phyloP scores from a whole-genome alignment of 768 basidiomycete genomes.

The Mycena pura region DNA sequence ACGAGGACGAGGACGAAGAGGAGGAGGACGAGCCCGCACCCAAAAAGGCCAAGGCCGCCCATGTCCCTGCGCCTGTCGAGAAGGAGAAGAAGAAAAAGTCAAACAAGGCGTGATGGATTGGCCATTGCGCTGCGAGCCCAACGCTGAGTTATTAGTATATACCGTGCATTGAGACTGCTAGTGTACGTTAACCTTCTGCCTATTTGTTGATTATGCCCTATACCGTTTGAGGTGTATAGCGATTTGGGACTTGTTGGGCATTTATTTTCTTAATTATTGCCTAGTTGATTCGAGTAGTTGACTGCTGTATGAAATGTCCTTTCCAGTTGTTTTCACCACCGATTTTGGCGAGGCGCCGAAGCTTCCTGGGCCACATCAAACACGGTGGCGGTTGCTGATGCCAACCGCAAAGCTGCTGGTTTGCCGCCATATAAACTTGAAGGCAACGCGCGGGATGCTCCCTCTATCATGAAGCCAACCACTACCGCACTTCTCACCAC shows the following conservation, averaged over 20 bases:
- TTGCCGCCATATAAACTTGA: too few relatives aligned
- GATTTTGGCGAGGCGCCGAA: too few relatives aligned
- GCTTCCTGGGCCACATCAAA: too few relatives aligned
- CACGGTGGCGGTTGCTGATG: too few relatives aligned
- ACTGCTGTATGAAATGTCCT: too few relatives aligned
- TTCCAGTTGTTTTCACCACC: too few relatives aligned
- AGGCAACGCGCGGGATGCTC: too few relatives aligned
- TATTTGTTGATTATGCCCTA: neutral
- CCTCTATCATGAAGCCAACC: neutral
- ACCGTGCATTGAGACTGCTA: conserved; percentile 14
- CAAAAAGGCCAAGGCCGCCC: conserved; percentile 37
- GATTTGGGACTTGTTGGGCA: too few relatives aligned
- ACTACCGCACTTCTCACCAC: neutral
- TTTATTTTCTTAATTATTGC: too few relatives aligned
- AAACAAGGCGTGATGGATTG: conserved; percentile 31
- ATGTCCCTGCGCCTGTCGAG: conserved; percentile 20
- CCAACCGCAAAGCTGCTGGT: too few relatives aligned
- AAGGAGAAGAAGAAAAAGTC: conserved; percentile 39
- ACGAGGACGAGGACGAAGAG: conserved; percentile 35
- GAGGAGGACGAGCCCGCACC: conserved; percentile 33
- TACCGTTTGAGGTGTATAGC: neutral
- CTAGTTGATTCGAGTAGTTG: too few relatives aligned
- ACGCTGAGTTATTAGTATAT: conserved; percentile 31
- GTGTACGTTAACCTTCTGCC: conserved; percentile 2
- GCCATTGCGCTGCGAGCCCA: too few relatives aligned